phyloP scores from a whole-genome alignment of 306 rosid genomes.

The Quercus mongolica region DNA sequence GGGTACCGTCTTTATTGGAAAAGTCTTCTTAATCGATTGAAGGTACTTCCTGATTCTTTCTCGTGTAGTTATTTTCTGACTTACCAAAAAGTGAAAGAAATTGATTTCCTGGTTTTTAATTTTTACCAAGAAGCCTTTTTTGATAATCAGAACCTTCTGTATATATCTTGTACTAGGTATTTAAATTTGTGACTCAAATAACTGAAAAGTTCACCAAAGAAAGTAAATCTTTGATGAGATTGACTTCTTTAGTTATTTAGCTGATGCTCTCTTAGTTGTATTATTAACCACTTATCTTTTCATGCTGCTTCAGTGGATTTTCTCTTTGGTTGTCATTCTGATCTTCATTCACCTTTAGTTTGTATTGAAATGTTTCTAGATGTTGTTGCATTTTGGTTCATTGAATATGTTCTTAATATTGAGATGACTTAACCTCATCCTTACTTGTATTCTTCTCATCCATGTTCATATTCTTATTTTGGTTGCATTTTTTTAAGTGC shows the following conservation, averaged over 20 bases:
- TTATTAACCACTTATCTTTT: neutral
- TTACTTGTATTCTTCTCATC: too few relatives aligned
- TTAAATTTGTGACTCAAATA: neutral
- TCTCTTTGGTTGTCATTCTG: too few relatives aligned
- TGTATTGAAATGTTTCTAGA: too few relatives aligned
- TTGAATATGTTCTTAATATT: too few relatives aligned
- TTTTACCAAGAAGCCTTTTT: neutral
- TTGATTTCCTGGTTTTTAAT: neutral
- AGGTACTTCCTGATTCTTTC: conserved; percentile 50
- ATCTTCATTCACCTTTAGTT: too few relatives aligned
- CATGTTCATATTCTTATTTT: too few relatives aligned
- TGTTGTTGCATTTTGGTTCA: too few relatives aligned
- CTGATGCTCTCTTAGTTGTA: neutral
- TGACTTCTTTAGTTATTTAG: neutral
- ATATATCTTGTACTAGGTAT: neutral
- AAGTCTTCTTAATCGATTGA: conserved; percentile 49
- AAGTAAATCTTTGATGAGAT: neutral
- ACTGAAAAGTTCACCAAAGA: neutral
- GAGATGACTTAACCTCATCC: too few relatives aligned
- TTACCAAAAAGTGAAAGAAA: neutral
- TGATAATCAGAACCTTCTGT: neutral
- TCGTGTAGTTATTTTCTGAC: conserved; percentile 1
- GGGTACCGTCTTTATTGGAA: conserved; percentile 71
- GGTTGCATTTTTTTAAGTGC: too few relatives aligned
- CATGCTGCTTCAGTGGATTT: too few relatives aligned